Evolutionary conservation across 179 eudicot genomes (phyloP), one percentile per base, ranked within the genome.

Genomic region (Gypsophila paniculata): DNA sequence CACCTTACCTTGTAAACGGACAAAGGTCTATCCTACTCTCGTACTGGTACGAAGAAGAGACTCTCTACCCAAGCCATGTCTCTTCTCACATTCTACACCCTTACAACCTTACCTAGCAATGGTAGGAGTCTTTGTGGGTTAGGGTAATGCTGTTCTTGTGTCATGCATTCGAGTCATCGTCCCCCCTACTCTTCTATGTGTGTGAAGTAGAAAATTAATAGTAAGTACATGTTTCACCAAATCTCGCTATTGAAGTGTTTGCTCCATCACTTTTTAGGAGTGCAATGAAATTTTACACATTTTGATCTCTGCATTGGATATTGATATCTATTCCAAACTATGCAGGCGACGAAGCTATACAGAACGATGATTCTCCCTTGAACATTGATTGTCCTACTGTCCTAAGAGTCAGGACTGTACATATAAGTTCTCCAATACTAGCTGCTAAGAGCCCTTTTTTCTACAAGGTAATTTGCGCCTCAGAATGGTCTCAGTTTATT

Each of bases 381-480:
- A 38, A 36, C 71, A 69, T 68, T 73, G 77, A 68, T 26, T 71
- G 75, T 72, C 72, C 88, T n/a, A 54, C 60, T 18, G 79, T 73
- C 52, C 49, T 83, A 17, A 77, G 76, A 77, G 88, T 83, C 46
- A 91, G 76, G 71, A 83, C 85, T 61, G 58, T 93, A 51, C 89
- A 91, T 79, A 85, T 93, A 19, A 89, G 91, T 77, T 93, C 96
- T 72, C 90, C 90, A 22, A 85, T 89, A 72, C 74, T 93, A 76
- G 98, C 98, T 53, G 90, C 90, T 59, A 85, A 82, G 80, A 89
- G 97, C 79, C 89, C 87, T 25, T 91, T 84, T 71, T 88, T 93
- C 61, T 84, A 87, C 49, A 89, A 89, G 93, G 98, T 93, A 54
- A 49, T 32, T 51, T n/a, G 69, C 23, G 39, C 52, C 7, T 60